phyloP scores from a whole-genome alignment of 176 grass and related monocot species.

The Chloris gayana region DNA sequence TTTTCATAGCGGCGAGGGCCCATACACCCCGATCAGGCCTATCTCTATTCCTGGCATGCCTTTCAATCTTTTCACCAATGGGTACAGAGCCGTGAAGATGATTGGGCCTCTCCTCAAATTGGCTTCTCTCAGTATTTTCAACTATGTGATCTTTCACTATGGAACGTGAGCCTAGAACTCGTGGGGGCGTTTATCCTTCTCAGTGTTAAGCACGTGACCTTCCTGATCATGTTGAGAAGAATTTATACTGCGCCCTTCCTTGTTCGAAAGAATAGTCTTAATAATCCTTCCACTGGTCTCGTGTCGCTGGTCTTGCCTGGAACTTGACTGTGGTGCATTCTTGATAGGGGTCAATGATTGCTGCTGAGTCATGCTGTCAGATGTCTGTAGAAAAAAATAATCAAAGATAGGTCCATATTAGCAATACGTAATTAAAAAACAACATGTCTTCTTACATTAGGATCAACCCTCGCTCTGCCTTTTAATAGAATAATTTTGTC shows the following conservation, averaged over 20 bases:
- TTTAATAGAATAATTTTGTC: slow-evolving; percentile 87
- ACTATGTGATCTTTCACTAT: slow-evolving; percentile 50
- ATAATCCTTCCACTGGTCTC: slow-evolving; percentile 69
- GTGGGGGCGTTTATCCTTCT: slow-evolving; percentile 70
- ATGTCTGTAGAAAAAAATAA: slow-evolving; percentile 45
- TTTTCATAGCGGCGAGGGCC: slow-evolving; percentile 78
- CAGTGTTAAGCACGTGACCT: slow-evolving; percentile 45
- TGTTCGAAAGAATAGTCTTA: slow-evolving; percentile 79
- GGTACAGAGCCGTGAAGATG: slow-evolving; percentile 52
- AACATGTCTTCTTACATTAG: slow-evolving; percentile 54
- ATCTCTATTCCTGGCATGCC: slow-evolving; percentile 80
- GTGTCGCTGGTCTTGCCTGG: slow-evolving; percentile 56
- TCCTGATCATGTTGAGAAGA: slow-evolving; percentile 58
- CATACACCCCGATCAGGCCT: slow-evolving; percentile 87
- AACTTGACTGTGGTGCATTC: slow-evolving; percentile 49
- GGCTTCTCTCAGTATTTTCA: slow-evolving; percentile 77
- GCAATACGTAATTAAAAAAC: slow-evolving; percentile 21
- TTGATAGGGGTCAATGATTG: slow-evolving; percentile 43
- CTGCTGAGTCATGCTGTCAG: slow-evolving; percentile 53
- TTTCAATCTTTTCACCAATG: slow-evolving; percentile 67
- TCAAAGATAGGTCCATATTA: slow-evolving; percentile 15
- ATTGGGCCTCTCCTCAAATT: slow-evolving; percentile 63
- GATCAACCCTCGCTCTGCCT: slow-evolving; percentile 72
- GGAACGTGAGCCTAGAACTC: slow-evolving; percentile 49
- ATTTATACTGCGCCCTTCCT: slow-evolving; percentile 51